Evolutionary conservation across 2,329 filamentous ascomycete genomes (phyloP), one percentile per base, ranked within the genome.

Genomic region (Clonostachys rhizophaga): DNA sequence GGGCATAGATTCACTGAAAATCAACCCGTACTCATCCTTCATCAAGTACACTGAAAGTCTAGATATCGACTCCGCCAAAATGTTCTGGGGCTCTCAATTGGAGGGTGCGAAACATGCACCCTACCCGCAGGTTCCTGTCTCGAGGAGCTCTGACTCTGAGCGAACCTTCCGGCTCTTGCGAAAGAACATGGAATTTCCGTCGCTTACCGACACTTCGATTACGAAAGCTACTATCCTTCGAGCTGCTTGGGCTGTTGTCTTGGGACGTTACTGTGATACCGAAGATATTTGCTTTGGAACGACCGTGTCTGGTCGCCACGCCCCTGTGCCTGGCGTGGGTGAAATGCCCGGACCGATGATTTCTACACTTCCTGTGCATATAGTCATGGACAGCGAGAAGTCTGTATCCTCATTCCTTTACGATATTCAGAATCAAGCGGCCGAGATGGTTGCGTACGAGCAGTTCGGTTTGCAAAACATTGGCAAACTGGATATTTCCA

Each of bases 11-110:
- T 16, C 36, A 43, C 43, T 34, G 35, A 44, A 24, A 5, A 33
- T 53, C 5, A 46, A 34, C 20, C 49, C 51, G 5, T 72, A 71
- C 56, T 69, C 65, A 42, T 57, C 65, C 34, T 72, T 71, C 48
- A 70, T 72, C 50, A 62, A 62, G 40, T 69, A 70, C 48, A 60
- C 72, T 8, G 59, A 64, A 49, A 60, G 69, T 34, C 57, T 60
- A 16, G 46, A 55, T 18, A 16, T 30, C n/a, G 43, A 48, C 13
- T 35, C 30, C 11, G 39, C 43, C 10, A 39, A 20, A 5, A 20
- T 4, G n/a, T 48, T 34, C 43, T 48, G 47, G 47, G 13, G 6
- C 12, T 13, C 13, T 11, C 37, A 47, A 33, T 34, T 47, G 12
- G 11, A 16, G 2, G 17, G 41, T 14, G 52, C 50, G n/a, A 50